Evolutionary conservation across 495 filamentous ascomycete species (phyloP), one percentile per base, ranked within the genome.

Genomic region (Tricharina praecox): DNA sequence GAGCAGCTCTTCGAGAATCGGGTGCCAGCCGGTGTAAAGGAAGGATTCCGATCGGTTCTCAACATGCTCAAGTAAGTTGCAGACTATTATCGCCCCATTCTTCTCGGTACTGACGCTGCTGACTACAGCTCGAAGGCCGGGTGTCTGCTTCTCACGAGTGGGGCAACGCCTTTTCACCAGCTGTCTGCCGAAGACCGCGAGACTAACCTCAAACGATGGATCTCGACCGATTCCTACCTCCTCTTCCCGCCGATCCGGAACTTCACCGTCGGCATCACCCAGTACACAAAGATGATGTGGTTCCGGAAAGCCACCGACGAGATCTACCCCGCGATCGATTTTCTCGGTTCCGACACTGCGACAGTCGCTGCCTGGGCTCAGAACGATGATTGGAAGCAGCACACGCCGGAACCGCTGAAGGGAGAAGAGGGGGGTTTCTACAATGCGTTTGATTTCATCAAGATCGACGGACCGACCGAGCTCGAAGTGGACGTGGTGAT

Each of bases 401-500:
- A 32, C 7, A 13, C 28, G 28, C 28, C 28, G 28, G 28, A 32
- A 13, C 5, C 13, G 5, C 28, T 32, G 28, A 5, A 32, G 28
- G 28, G 28, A 5, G 28, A 32, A 32, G 28, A 32, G 28, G 13
- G 28, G 13, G 28, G 28, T 13, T 54, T 51, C 30, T 47, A 51
- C 23, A 44, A 49, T 4, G 77, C 71, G 50, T 61, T 70, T 8
- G 76, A 76, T 40, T 37, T 75, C 5, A 36, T 77, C 13, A 69
- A 0, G 64, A 64, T 5, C 60, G 25, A 33, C 3, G 26, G 48
- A 23, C 15, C 23, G 21, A 72, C 73, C 46, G 71, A 66, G 0
- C 58, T 93, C 43, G 77, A 87, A 32, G 78, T 78, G 3, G 87
- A 94, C 59, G 77, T 92, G 1, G 76, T 92, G 13, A 75, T 94